Percentiles rank a stretch among this genome's conserved stretches.
phyloP scores from a whole-genome alignment of 345 rosid genomes.

The Syzygium jambos region DNA sequence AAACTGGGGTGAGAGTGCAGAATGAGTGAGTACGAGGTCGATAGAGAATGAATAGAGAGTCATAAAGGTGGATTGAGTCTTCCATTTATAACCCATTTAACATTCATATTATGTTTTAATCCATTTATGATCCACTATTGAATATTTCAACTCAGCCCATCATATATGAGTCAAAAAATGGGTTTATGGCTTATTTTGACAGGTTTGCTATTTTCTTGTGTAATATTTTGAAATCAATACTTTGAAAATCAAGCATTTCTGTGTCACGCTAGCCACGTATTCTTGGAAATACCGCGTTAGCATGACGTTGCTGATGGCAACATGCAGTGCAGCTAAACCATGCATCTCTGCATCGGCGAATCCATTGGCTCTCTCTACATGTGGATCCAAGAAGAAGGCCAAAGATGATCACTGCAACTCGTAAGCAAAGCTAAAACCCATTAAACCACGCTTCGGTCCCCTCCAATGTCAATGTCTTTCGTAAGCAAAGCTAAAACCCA shows the following conservation, averaged over 20 bases:
- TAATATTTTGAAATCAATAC: background rate
- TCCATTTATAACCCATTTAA: too few species aligned
- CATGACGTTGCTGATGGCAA: background rate
- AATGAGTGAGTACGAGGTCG: too few species aligned
- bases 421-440: background rate
- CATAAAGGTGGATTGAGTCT: too few species aligned
- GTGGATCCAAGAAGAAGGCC: background rate
- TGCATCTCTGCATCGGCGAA: background rate
- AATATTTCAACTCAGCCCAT: too few species aligned
- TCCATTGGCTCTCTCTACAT: background rate
- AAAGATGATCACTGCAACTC: background rate
- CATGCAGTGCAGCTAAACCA: background rate
- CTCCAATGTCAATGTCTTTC: background rate
- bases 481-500: background rate
- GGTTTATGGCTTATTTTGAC: too few species aligned
- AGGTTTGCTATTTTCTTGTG: background rate
- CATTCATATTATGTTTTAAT: too few species aligned
- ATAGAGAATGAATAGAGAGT: too few species aligned
- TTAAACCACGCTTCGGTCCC: background rate
- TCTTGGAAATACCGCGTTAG: background rate
- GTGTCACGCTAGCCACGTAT: background rate
- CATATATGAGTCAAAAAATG: too few species aligned
- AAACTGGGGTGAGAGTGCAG: too few species aligned
- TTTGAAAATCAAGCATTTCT: background rate
- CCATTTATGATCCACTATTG: too few species aligned